Base-by-base conservation (phyloP, 495 filamentous ascomycete genomes). In the Letharia columbiana region DNA sequence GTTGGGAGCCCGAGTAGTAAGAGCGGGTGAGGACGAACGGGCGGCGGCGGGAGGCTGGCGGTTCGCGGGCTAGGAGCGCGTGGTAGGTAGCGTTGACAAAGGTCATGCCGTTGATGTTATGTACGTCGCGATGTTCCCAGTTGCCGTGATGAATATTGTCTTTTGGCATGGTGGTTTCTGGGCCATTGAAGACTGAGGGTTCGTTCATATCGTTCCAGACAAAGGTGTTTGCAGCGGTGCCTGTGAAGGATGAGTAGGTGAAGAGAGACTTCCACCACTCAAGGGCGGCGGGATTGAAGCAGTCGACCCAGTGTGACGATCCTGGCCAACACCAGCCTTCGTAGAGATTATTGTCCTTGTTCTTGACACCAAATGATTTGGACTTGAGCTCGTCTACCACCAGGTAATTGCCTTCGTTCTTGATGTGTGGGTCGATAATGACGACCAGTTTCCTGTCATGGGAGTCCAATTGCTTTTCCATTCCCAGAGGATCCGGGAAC, bases 121-220 rank as follows among this genome's bases (percentile, higher is more conserved):
- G 94, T 28, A 98, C 78, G 75, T 98, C 94, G 62, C 94, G 88
- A 72, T 98, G 94, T 75, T 98, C 94, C 94, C 94, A 98, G 74
- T 89, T 85, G 37, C 83, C 94, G 69, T 89, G 75, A 75, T 98
- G 94, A 49, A 98, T 74, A 73, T 97, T 97, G 78, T 98, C 94
- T 76, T 96, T 96, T 56, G 94, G 94, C 91, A 96, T 96, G 41
- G 93, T 93, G 15, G 90, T 96, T 74, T 98, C 94, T 0, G 94
- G 94, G 0, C 94, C 94, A 73, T 97, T 96, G 80, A 98, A 98
- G 11, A 98, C 94, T 0, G 94, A 97, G 0, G 94, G 94, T 77
- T 98, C 94, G 71, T 97, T 98, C 94, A 98, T 98, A 73, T 98
- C 94, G 75, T 98, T 98, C 94, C 94, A 98, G 73, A 98, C 87